These are phyloP conservation scores for Cucurbita maxima DNA, from an alignment of 306 rosid genomes.

Conservation along the genomic window DNA sequence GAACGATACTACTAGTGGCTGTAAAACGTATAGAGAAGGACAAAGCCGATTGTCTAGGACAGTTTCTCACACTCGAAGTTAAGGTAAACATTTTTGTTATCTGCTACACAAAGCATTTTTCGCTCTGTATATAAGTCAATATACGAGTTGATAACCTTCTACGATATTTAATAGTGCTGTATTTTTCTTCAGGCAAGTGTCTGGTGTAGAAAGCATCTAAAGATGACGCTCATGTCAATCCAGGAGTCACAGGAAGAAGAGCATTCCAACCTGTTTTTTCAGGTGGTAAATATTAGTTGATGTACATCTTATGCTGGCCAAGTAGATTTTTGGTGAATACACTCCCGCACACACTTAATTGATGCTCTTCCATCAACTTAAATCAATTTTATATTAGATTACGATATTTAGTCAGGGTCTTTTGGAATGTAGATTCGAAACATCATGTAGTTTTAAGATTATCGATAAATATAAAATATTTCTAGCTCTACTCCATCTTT, in stretches of 20 bases:
- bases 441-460: not conserved
- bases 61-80: slow-evolving; percentile 50
- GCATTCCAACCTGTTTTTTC: slow-evolving; percentile 51
- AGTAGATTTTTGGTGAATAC: not conserved
- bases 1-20: slow-evolving; percentile 41
- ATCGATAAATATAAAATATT: not conserved
- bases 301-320: not conserved
- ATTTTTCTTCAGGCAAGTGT: slow-evolving; percentile 40
- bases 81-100: slow-evolving; percentile 29
- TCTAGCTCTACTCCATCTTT: not conserved
- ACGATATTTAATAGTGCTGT: not conserved
- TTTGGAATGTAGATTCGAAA: not conserved
- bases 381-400: not conserved
- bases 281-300: slow-evolving; percentile 25
- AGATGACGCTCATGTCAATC: slow-evolving; percentile 68
- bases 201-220: slow-evolving; percentile 79
- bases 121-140: not conserved
- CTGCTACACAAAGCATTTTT: not conserved
- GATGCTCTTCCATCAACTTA: not conserved
- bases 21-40: slow-evolving; percentile 28
- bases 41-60: slow-evolving; percentile 27
- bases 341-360: no score
- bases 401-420: not conserved
- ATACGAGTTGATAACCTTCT: not conserved
- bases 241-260: slow-evolving; percentile 81